phyloP scores from a whole-genome alignment of 345 rosid genomes.

The Sapria himalayana region DNA sequence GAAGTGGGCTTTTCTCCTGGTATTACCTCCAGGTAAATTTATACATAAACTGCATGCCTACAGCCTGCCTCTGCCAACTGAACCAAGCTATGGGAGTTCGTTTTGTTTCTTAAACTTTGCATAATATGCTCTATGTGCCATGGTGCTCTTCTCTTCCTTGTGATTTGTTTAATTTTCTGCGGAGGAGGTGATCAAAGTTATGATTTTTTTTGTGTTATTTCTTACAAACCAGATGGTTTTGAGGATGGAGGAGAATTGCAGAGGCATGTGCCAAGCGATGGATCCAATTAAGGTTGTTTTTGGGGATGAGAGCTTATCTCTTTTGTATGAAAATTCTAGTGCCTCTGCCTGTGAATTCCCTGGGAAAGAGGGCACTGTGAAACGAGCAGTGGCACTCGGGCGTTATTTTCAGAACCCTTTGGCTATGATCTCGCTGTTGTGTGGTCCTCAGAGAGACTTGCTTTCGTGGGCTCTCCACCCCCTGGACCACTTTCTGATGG shows the following conservation, averaged over 20 bases:
- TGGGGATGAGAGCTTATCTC: conserved; percentile 6
- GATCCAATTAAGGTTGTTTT: background rate
- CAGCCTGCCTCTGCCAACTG: too few species aligned
- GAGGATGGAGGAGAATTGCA: conserved; percentile 2
- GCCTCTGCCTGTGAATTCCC: conserved; percentile 5
- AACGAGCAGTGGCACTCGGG: conserved; percentile 7
- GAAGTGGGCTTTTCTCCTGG: too few species aligned
- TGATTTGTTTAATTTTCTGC: background rate
- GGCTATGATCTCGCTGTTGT: conserved; percentile 7
- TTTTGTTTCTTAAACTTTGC: too few species aligned
- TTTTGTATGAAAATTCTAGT: conserved; percentile 5
- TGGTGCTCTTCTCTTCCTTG: conserved; percentile 17
- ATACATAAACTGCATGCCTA: too few species aligned
- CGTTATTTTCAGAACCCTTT: conserved; percentile 8
- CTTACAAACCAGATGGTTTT: conserved; percentile 3
- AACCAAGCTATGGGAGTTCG: too few species aligned
- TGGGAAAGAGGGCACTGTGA: conserved; percentile 8
- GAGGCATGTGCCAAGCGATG: background rate
- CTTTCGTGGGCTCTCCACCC: conserved; percentile 6
- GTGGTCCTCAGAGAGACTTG: conserved; percentile 4
- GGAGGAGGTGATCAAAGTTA: background rate
- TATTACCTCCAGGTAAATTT: too few species aligned
- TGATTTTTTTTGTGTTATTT: background rate
- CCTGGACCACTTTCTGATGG: conserved; percentile 4
- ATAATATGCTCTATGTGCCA: conserved; percentile 87